Evolutionary conservation across 352 stramenopile species (phyloP), one percentile per base, ranked within the genome.

Genomic region (Phytopythium helicoides): DNA sequence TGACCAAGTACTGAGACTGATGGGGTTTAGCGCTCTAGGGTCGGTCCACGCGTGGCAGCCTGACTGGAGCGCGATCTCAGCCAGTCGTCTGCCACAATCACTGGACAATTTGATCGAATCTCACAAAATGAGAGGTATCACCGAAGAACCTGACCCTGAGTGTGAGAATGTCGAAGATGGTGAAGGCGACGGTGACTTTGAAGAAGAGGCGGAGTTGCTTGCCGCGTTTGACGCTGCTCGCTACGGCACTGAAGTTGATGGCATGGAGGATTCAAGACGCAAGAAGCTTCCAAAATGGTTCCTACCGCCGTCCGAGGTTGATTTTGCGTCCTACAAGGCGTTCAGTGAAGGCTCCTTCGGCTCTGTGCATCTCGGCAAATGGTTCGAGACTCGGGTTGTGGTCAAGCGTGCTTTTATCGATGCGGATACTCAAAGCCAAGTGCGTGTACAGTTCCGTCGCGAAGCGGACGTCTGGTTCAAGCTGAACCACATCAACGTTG

Each of bases 401-500:
- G 52, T 74, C 21, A 74, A 74, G 34, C 58, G 66, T 22, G 54
- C 68, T 16, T 39, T 57, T 10, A 38, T 54, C 19, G 33, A 52
- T 6, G 25, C 14, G 8, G 44, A 50, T 6, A 50, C 14, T 15
- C 12, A 34, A 8, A 41, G 19, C 11, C n/a, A 8, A 3, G 18
- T 33, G 12, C 46, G 15, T 8, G 28, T 11, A 11, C 46, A 52
- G 25, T 74, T 74, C 22, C 59, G 64, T 18, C 47, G 61, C 10
- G 65, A 74, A 36, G 39, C 65, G 16, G 62, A 55, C 47, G 62
- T 67, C 25, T 74, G 65, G 61, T 62, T 60, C 26, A 34, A 55
- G 52, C 54, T 73, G 2, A 67, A 65, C 18, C 60, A 74, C 31
- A 63, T 62, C 12, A 62, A 74, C 34, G 51, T 74, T 26, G 57